A percentile compares a stretch with the other conserved stretches of the same genome.
Conservation (phyloP, 306 rosid species). For the Glycyrrhiza uralensis region DNA sequence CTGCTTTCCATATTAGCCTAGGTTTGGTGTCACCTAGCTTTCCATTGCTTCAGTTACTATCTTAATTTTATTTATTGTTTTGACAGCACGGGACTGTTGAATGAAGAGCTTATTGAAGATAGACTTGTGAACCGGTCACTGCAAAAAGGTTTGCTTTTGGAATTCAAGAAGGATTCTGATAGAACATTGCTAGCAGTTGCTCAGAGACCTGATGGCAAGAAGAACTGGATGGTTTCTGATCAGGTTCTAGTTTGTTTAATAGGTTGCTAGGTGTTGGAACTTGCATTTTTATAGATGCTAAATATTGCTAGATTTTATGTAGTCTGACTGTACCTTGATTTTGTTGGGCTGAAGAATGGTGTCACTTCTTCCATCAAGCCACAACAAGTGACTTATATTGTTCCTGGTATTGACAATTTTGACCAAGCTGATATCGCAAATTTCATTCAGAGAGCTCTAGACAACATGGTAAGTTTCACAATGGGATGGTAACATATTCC, state of each 20-base stretch:
- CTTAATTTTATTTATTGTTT: slow-evolving; percentile 13
- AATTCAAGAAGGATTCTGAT: slow-evolving; percentile 91
- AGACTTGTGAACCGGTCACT: slow-evolving; percentile 57
- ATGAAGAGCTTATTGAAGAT: slow-evolving; percentile 63
- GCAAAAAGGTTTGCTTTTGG: slow-evolving; percentile 75
- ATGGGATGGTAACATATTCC: slow-evolving; percentile 9
- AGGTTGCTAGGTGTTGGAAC: slow-evolving; percentile 84
- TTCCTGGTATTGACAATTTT: slow-evolving; percentile 84
- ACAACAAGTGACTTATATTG: slow-evolving; percentile 86
- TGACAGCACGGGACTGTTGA: slow-evolving; percentile 50
- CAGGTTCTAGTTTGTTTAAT: slow-evolving; percentile 93
- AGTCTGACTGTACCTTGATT: slow-evolving; percentile 29
- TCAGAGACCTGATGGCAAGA: slow-evolving; percentile 95
- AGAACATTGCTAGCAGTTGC: slow-evolving; percentile 78
- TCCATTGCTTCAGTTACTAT: slow-evolving; percentile 12
- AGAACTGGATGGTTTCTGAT: slow-evolving; percentile 99
- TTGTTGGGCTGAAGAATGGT: slow-evolving; percentile 70
- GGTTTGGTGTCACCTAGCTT: slow-evolving; percentile 13
- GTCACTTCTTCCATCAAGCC: slow-evolving; percentile 77
- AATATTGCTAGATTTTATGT: slow-evolving; percentile 9
- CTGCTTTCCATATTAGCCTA: not conserved
- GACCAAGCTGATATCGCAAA: slow-evolving; percentile 59
- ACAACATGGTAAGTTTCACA: slow-evolving; percentile 67
- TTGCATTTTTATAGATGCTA: slow-evolving; percentile 33
- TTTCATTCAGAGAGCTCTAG: slow-evolving; percentile 65